These are phyloP conservation scores for Spirogloea muscicola DNA, from an alignment of 139 green algal genomes.

Conservation along the genomic window DNA sequence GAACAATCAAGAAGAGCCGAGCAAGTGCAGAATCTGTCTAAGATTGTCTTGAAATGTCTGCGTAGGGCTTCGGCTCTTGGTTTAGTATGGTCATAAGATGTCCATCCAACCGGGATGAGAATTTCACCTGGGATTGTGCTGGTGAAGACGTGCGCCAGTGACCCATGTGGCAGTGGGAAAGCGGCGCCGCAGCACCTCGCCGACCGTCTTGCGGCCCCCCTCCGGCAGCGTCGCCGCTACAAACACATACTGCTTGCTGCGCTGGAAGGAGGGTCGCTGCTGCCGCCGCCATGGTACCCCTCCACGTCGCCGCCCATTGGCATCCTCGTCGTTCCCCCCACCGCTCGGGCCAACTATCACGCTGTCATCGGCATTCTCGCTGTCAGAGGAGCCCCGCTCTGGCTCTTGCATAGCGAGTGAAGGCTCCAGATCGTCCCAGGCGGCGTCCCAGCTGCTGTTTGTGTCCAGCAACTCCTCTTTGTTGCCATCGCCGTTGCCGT, in stretches of 20 bases:
- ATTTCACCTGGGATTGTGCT: slow-evolving; percentile 21
- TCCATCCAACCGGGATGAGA: too few relatives aligned
- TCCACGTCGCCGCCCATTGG: background rate
- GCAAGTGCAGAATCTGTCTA: too few relatives aligned
- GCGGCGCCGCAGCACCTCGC: slow-evolving; percentile 22
- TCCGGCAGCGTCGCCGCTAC: slow-evolving; percentile 85
- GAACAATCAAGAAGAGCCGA: too few relatives aligned
- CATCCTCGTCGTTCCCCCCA: background rate
- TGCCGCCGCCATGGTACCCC: background rate
- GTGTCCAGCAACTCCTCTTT: too few relatives aligned
- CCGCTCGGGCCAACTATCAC: background rate
- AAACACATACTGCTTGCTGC: slow-evolving; percentile 85
- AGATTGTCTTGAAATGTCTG: slow-evolving; percentile 5
- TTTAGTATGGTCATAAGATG: too few relatives aligned
- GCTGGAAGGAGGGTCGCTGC: background rate
- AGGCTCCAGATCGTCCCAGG: too few relatives aligned
- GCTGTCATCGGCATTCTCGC: background rate
- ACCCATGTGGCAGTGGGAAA: slow-evolving; percentile 37
- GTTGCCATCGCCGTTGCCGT: too few relatives aligned
- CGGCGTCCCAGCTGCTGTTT: too few relatives aligned
- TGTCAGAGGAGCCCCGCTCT: background rate
- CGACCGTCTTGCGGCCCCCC: slow-evolving; percentile 51
- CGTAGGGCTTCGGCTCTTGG: too few relatives aligned
- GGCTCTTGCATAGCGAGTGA: background rate
- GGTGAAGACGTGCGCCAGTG: slow-evolving; percentile 25